These are phyloP conservation scores for Stemphylium beticola DNA, from an alignment of 2,329 filamentous ascomycete species.

Conservation along the genomic window DNA sequence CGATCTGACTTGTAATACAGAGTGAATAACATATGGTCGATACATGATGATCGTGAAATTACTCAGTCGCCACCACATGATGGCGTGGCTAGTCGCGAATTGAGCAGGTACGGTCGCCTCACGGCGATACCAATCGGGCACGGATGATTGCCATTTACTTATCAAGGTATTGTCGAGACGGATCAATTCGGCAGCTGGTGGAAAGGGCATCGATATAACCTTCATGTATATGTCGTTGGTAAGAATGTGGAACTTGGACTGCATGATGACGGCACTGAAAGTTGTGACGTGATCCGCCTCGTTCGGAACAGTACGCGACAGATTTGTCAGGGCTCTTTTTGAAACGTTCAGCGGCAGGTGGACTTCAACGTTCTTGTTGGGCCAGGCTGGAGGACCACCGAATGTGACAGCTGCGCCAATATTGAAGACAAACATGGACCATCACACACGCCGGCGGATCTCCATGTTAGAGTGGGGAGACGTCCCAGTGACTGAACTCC, in stretches of 20 bases:
- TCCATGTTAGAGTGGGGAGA: slow-evolving; percentile 49
- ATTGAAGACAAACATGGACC: slow-evolving; percentile 54
- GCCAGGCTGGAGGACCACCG: slow-evolving; percentile 51
- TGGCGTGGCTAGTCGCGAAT: slow-evolving; percentile 51
- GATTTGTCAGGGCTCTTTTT: slow-evolving; percentile 38
- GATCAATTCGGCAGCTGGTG: slow-evolving; percentile 52
- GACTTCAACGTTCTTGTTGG: slow-evolving; percentile 13
- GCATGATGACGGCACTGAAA: slow-evolving; percentile 53
- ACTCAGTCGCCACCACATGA: slow-evolving; percentile 54
- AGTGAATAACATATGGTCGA: slow-evolving; percentile 54
- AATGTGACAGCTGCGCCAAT: slow-evolving; percentile 60
- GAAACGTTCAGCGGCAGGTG: slow-evolving; percentile 15
- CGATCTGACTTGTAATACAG: slow-evolving; percentile 34
- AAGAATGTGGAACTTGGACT: slow-evolving; percentile 55
- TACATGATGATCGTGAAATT: slow-evolving; percentile 59
- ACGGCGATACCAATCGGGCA: slow-evolving; percentile 49
- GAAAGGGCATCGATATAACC: slow-evolving; percentile 55
- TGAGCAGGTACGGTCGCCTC: slow-evolving; percentile 40
- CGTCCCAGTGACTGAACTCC: slow-evolving; percentile 57
- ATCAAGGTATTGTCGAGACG: slow-evolving; percentile 51
- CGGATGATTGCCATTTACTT: slow-evolving; percentile 46
- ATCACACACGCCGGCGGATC: slow-evolving; percentile 45
- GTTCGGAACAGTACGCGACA: slow-evolving; percentile 22
- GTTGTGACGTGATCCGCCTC: slow-evolving; percentile 44
- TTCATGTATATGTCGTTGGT: slow-evolving; percentile 55